Conservation (phyloP, 805 yeast species). For the Saccharomyces cerevisiae region DNA sequence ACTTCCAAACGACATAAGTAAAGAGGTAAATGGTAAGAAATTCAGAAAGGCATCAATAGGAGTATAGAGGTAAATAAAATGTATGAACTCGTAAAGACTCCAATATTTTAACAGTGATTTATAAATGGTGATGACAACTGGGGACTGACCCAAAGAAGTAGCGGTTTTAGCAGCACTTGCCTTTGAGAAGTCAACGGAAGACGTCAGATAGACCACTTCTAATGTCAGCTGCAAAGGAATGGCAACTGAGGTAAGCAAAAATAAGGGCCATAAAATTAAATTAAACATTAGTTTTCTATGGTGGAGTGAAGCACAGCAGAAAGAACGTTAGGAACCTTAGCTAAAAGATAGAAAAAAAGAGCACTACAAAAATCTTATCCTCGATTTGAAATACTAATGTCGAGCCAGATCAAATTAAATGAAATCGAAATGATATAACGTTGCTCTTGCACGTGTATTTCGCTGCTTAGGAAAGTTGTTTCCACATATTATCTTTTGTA, state of each 20-base stretch:
- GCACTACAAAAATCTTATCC: background rate
- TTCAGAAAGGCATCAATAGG: conserved; percentile 7
- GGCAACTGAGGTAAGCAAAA: conserved; percentile 13
- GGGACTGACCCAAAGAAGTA: background rate
- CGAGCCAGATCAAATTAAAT: background rate
- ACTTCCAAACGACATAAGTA: conserved; percentile 5
- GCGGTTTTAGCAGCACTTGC: background rate
- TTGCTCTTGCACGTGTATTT: background rate
- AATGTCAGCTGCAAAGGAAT: conserved; percentile 20
- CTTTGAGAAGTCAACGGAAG: background rate
- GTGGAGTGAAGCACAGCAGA: background rate
- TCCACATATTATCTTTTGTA: background rate
- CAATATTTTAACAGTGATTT: conserved; percentile 17
- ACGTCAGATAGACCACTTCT: conserved; percentile 11
- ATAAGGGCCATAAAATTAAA: conserved; percentile 3
- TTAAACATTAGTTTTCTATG: background rate
- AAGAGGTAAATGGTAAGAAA: conserved; percentile 11
- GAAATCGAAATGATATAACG: background rate
- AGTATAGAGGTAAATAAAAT: conserved; percentile 11
- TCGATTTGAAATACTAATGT: background rate
- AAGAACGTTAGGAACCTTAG: background rate
- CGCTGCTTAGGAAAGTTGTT: background rate
- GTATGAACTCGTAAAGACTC: conserved; percentile 13
- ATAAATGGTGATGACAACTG: background rate
- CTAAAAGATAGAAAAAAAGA: background rate